Evolutionary conservation across 768 basidiomycete species (phyloP).

Genomic region (Melanogaster broomeanus): DNA sequence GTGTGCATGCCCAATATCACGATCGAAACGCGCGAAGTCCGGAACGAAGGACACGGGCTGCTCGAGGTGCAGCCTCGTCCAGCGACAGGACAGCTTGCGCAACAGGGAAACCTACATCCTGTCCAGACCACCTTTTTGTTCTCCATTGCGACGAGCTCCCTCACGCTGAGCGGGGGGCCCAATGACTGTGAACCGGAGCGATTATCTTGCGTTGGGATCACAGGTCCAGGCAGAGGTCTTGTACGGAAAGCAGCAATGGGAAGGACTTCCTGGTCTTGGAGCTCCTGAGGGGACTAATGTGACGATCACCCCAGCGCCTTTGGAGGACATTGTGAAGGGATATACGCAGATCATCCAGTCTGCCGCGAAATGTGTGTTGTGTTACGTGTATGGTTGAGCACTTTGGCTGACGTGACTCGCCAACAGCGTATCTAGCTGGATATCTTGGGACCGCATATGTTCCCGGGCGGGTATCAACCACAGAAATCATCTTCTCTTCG

Average conservation of each 20-base stretch:
- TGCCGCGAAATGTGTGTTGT: no score
- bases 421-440: no score
- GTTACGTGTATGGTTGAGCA: no score
- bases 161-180: constrained; percentile 7
- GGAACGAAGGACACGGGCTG: constrained; percentile 18
- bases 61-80: constrained; percentile 24
- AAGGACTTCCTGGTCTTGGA: constrained; percentile 3
- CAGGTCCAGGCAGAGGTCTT: no score
- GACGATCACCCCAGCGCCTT: constrained; percentile 7
- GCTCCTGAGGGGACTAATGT: not conserved
- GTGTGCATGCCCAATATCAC: constrained; percentile 21
- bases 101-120: no score
- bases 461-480: no score
- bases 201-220: constrained; percentile 8
- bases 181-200: not conserved
- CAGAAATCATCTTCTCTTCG: constrained; percentile 25
- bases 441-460: no score
- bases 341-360: constrained; percentile 24
- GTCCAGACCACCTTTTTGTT: constrained; percentile 26
- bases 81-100: no score
- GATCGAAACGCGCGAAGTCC: constrained; percentile 29
- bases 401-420: no score
- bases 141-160: constrained; percentile 15
- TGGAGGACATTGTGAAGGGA: constrained; percentile 14
- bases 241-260: constrained; percentile 19